Evolutionary conservation across 768 basidiomycete genomes (phyloP).

Genomic region (Lactarius trivialis): DNA sequence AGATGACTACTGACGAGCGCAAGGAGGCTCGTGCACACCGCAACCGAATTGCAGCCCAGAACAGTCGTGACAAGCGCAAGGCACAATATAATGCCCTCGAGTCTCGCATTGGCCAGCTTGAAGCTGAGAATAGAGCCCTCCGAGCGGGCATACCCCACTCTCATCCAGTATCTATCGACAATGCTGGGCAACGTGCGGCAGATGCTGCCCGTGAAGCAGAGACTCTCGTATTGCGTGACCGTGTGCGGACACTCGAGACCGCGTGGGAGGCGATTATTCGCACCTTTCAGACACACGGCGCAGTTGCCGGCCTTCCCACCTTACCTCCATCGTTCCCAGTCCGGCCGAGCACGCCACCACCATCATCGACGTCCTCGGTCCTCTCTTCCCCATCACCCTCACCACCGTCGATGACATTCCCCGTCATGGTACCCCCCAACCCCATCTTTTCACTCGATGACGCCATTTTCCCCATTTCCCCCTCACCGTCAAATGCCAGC

Average conservation of each 20-base stretch:
- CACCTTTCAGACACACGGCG: constrained; percentile 62
- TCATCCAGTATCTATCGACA: constrained; percentile 27
- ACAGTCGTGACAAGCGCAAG: constrained; percentile 86
- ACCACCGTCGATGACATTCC: constrained; percentile 30
- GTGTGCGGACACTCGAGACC: constrained; percentile 70
- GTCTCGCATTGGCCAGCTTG: constrained; percentile 81
- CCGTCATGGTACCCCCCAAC: constrained; percentile 29
- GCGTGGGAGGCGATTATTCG: constrained; percentile 80
- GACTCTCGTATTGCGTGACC: constrained; percentile 68
- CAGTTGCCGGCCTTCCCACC: constrained; percentile 41
- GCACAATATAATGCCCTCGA: constrained; percentile 89
- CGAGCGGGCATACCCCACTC: constrained; percentile 42
- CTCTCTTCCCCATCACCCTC: constrained; percentile 25
- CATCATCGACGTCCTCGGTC: constrained; percentile 18
- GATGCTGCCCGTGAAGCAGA: constrained; percentile 49
- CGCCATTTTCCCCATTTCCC: constrained; percentile 33
- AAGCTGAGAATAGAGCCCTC: constrained; percentile 76
- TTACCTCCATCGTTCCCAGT: constrained; percentile 23
- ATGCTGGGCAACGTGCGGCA: constrained; percentile 32
- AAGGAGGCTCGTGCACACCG: constrained; percentile 85
- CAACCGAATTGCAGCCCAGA: constrained; percentile 90
- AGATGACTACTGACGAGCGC: constrained; percentile 63
- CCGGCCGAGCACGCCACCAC: constrained; percentile 9
- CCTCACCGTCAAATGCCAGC: constrained; percentile 29
- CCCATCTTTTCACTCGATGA: constrained; percentile 31